phyloP scores from a whole-genome alignment of 345 rosid genomes.

The Lumnitzera racemosa region DNA sequence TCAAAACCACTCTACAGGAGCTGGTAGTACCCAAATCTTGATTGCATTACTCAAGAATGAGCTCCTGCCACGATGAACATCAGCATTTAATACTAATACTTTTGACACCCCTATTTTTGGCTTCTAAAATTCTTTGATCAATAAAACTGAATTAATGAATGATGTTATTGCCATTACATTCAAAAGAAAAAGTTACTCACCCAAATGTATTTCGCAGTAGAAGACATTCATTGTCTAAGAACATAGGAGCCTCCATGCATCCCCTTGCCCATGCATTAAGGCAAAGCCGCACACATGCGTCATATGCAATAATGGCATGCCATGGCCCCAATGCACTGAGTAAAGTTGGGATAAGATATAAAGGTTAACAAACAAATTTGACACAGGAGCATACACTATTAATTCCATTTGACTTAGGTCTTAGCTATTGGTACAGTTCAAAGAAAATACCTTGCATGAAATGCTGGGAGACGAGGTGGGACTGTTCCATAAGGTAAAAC shows the following conservation, averaged over 20 bases:
- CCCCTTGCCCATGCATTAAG: slow-evolving; percentile 99
- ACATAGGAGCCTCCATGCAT: slow-evolving; percentile 96
- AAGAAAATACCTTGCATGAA: slow-evolving; percentile 72
- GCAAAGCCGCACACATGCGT: slow-evolving; percentile 94
- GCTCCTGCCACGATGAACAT: too few species aligned
- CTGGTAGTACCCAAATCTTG: too few species aligned
- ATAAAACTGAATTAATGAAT: background rate
- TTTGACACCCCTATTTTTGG: too few species aligned
- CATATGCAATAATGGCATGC: slow-evolving; percentile 95
- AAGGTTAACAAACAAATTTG: slow-evolving; percentile 7
- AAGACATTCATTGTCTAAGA: slow-evolving; percentile 88
- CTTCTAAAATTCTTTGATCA: too few species aligned
- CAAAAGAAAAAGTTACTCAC: slow-evolving; percentile 33
- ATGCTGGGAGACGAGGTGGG: slow-evolving; percentile 75
- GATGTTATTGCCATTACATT: background rate
- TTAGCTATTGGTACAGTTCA: background rate
- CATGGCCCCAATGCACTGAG: slow-evolving; percentile 90
- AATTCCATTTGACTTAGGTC: background rate
- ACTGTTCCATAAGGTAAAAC: slow-evolving; percentile 43
- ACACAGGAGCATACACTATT: background rate
- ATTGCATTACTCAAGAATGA: too few species aligned
- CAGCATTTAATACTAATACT: too few species aligned
- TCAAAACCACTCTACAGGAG: too few species aligned
- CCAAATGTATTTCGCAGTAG: slow-evolving; percentile 79
- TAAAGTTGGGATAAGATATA: slow-evolving; percentile 10